Conservation (phyloP, 2,329 filamentous ascomycete genomes). For the Byssochlamys sp. region DNA sequence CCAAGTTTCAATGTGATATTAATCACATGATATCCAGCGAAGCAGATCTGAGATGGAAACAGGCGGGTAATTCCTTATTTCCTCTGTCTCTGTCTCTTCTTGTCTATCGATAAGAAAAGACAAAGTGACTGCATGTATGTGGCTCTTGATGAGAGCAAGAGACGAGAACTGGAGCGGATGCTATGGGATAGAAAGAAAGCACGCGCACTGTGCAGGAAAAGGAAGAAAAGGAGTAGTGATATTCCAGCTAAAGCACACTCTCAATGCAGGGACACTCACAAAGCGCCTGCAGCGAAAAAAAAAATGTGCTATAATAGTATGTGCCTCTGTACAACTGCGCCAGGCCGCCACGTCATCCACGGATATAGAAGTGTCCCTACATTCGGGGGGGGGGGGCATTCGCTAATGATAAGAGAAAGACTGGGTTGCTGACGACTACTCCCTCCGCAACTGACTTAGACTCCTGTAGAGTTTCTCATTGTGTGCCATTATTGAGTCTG, state of each 20-base stretch:
- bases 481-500: background rate
- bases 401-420: background rate
- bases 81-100: background rate
- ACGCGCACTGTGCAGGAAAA: background rate
- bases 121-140: background rate
- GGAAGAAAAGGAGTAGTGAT: background rate
- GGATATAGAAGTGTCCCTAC: background rate
- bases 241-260: background rate
- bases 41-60: background rate
- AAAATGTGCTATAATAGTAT: background rate
- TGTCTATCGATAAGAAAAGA: too few relatives aligned
- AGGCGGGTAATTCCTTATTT: background rate
- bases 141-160: background rate
- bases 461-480: too few relatives aligned
- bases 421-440: background rate
- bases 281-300: background rate
- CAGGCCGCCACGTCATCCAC: background rate
- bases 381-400: background rate
- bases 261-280: background rate
- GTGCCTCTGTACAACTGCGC: background rate
- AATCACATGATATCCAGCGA: background rate
- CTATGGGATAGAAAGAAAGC: background rate
- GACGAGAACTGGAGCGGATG: background rate
- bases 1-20: background rate
- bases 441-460: too few relatives aligned